Conservation (phyloP, 2,329 filamentous ascomycete species). For the Penicillium rolfsii region DNA sequence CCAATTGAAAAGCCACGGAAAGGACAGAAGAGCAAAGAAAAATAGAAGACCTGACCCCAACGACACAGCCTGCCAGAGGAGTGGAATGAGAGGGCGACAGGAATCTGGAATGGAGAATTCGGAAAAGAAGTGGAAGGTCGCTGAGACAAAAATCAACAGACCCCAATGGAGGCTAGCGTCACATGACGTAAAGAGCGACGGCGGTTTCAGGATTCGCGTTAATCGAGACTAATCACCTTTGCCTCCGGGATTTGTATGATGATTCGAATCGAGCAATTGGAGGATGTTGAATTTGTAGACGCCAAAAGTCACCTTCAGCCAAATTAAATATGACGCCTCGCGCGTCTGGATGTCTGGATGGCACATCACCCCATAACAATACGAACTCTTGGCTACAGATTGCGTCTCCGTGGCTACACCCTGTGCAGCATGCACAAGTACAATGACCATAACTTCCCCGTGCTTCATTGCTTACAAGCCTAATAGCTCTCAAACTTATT, state of each 20-base stretch:
- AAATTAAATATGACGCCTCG: conserved; percentile 2
- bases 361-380: background rate
- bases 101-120: conserved; percentile 5
- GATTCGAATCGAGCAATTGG: background rate
- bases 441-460: background rate
- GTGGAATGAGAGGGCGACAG: conserved; percentile 16
- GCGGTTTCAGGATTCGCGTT: conserved; percentile 16
- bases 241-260: background rate
- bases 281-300: background rate
- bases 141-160: conserved; percentile 26
- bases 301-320: background rate
- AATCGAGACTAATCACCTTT: conserved; percentile 5
- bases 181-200: conserved; percentile 24
- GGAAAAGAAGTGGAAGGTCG: conserved; percentile 10
- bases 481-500: background rate
- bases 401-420: background rate
- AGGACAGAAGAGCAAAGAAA: conserved; percentile 4
- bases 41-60: conserved; percentile 7
- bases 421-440: conserved; percentile 4
- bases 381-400: background rate
- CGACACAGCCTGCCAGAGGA: conserved; percentile 22
- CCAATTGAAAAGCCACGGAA: conserved; percentile 14
- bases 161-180: conserved; percentile 19
- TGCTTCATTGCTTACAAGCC: no score
- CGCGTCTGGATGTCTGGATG: background rate